Evolutionary conservation across 1,139 yeast species (phyloP).

Genomic region (Geotrichum klebahnii): DNA sequence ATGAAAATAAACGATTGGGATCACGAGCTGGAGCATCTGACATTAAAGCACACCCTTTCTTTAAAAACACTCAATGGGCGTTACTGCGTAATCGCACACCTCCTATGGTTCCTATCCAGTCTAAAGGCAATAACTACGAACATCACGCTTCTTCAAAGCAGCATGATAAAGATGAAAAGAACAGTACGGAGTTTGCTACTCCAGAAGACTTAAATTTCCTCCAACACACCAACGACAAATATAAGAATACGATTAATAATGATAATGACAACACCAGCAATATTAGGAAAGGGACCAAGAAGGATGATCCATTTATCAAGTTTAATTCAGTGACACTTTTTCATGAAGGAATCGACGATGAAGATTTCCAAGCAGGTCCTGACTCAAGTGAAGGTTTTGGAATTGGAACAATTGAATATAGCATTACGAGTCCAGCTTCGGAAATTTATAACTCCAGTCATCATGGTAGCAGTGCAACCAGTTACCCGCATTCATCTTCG

Average conservation of each 20-base stretch:
- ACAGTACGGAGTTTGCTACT: slow-evolving; percentile 20
- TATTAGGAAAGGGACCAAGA: slow-evolving; percentile 29
- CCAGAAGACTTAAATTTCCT: slow-evolving; percentile 6
- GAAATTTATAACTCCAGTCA: slow-evolving; percentile 3
- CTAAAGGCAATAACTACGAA: slow-evolving; percentile 42
- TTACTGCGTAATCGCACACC: slow-evolving; percentile 85
- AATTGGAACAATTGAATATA: slow-evolving; percentile 16
- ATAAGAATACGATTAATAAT: too few relatives aligned
- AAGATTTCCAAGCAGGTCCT: slow-evolving; percentile 10
- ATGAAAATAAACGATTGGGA: slow-evolving; percentile 82
- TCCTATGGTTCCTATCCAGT: slow-evolving; percentile 86
- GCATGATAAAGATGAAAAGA: slow-evolving; percentile 26
- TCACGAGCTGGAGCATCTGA: slow-evolving; percentile 93
- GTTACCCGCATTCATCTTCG: slow-evolving; percentile 11
- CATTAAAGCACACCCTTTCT: slow-evolving; percentile 82
- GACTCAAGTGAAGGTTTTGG: slow-evolving; percentile 2
- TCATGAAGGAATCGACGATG: slow-evolving; percentile 46
- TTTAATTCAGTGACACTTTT: slow-evolving; percentile 88
- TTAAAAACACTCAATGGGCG: slow-evolving; percentile 93
- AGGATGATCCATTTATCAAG: slow-evolving; percentile 75
- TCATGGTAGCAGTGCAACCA: slow-evolving; percentile 1
- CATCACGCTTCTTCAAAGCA: slow-evolving; percentile 17
- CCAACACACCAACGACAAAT: neutral
- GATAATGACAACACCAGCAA: too few relatives aligned
- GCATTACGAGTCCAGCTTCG: slow-evolving; percentile 11